These are phyloP conservation scores for Zoysia matrella DNA, from an alignment of 202 grass and related monocot genomes.

Conservation along the genomic window DNA sequence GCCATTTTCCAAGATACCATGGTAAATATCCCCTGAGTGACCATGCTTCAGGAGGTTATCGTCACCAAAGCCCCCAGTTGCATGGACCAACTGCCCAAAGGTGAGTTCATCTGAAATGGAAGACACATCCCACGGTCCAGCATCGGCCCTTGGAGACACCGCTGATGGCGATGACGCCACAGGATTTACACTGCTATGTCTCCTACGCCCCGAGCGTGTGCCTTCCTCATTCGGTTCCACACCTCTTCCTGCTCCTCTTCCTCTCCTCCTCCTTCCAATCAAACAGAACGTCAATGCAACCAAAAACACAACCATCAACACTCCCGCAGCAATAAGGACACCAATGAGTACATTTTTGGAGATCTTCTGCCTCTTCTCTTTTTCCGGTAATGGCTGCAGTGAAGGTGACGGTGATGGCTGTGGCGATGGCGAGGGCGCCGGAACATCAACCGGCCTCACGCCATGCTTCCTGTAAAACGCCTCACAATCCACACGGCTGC, in stretches of 20 bases:
- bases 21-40: slow-evolving; percentile 79
- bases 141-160: slow-evolving; percentile 31
- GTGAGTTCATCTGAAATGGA: slow-evolving; percentile 44
- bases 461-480: slow-evolving; percentile 64
- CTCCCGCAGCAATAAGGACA: slow-evolving; percentile 43
- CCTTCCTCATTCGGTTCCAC: slow-evolving; percentile 25
- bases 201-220: slow-evolving; percentile 39
- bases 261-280: slow-evolving; percentile 28
- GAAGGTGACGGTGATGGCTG: background rate
- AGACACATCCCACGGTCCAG: slow-evolving; percentile 5
- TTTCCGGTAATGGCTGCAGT: background rate
- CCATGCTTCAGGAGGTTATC: slow-evolving; percentile 73
- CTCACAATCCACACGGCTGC: slow-evolving; percentile 51
- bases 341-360: slow-evolving; percentile 57
- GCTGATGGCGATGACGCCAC: slow-evolving; percentile 45
- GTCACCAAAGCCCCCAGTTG: slow-evolving; percentile 58
- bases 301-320: slow-evolving; percentile 35
- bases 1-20: slow-evolving; percentile 74
- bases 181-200: slow-evolving; percentile 61
- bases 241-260: background rate
- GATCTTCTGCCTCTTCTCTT: slow-evolving; percentile 33
- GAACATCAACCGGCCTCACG: slow-evolving; percentile 36
- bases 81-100: slow-evolving; percentile 65
- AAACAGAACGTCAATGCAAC: slow-evolving; percentile 43
- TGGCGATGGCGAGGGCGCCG: slow-evolving; percentile 6